These are phyloP conservation scores for Oidiodendron maius DNA, from an alignment of 495 filamentous ascomycete species.

Conservation along the genomic window DNA sequence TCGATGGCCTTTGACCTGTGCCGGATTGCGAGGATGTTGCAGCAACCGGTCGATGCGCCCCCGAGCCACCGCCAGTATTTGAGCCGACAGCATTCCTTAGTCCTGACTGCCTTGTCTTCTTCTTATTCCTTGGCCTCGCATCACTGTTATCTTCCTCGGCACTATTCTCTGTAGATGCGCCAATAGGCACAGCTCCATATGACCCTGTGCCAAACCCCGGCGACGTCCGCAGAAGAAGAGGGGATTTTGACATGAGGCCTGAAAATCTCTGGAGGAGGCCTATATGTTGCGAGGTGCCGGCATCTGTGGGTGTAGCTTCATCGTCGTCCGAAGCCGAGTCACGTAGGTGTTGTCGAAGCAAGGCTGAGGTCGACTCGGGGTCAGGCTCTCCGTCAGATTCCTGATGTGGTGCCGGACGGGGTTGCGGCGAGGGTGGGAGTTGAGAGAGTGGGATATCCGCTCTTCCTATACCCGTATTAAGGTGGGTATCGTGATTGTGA, in stretches of 20 bases:
- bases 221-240: constrained; percentile 52
- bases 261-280: constrained; percentile 9
- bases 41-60: neutral
- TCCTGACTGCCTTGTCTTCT: constrained; percentile 9
- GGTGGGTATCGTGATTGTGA: neutral
- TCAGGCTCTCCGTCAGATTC: constrained; percentile 17
- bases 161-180: constrained; percentile 18
- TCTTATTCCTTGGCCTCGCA: constrained; percentile 5
- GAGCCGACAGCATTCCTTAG: constrained; percentile 17
- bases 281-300: constrained; percentile 1
- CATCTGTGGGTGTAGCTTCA: constrained; percentile 1
- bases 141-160: constrained; percentile 22
- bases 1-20: neutral
- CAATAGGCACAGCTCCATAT: constrained; percentile 48
- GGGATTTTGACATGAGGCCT: constrained; percentile 47
- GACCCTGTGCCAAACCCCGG: constrained; percentile 50
- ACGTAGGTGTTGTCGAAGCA: constrained; percentile 18
- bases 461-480: neutral
- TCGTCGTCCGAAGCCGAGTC: constrained; percentile 7
- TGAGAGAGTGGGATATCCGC: constrained; percentile 14
- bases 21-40: neutral
- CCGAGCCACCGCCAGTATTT: neutral
- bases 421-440: neutral
- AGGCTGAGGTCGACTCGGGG: constrained; percentile 19
- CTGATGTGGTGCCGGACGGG: neutral